Percentiles rank a stretch among this genome's conserved stretches.
Evolutionary conservation across 108 stramenopile species (phyloP).

Genomic region (Skeletonema costatum): DNA sequence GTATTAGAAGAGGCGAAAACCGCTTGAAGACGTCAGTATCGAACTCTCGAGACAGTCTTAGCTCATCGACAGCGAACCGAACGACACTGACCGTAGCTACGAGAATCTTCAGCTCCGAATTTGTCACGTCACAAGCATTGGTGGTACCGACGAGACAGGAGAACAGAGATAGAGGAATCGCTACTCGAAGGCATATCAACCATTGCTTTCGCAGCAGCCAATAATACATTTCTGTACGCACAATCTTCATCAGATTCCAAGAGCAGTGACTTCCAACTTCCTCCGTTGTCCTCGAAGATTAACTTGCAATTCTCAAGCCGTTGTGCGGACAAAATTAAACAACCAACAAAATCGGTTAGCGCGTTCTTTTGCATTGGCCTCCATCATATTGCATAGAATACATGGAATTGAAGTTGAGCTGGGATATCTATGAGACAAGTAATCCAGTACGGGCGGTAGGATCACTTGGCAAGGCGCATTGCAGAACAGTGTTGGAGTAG

Average conservation of each 20-base stretch:
- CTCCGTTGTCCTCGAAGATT: conserved; percentile 22
- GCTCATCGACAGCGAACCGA: conserved; percentile 8
- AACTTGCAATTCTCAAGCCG: neutral
- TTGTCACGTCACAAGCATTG: neutral
- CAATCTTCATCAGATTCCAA: conserved; percentile 11
- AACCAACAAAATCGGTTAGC: conserved; percentile 17
- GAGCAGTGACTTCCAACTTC: conserved; percentile 21
- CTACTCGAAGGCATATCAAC: conserved; percentile 29
- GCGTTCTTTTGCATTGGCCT: conserved; percentile 7
- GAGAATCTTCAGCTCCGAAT: conserved; percentile 16
- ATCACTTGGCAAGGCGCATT: conserved; percentile 13
- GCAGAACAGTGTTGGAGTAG: conserved; percentile 15
- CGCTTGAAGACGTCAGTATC: conserved; percentile 10
- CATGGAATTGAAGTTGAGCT: conserved; percentile 2
- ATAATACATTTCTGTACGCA: conserved; percentile 17
- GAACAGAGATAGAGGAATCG: conserved; percentile 22
- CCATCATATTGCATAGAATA: conserved; percentile 26
- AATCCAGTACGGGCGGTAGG: conserved; percentile 10
- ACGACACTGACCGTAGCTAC: conserved; percentile 23
- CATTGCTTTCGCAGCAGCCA: conserved; percentile 30
- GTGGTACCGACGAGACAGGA: conserved; percentile 13
- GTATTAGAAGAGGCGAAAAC: conserved; percentile 31
- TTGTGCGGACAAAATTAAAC: conserved; percentile 6
- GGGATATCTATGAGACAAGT: conserved; percentile 11
- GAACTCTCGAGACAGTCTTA: neutral